Evolutionary conservation across 495 filamentous ascomycete species (phyloP).

Genomic region (Tuber indicum): DNA sequence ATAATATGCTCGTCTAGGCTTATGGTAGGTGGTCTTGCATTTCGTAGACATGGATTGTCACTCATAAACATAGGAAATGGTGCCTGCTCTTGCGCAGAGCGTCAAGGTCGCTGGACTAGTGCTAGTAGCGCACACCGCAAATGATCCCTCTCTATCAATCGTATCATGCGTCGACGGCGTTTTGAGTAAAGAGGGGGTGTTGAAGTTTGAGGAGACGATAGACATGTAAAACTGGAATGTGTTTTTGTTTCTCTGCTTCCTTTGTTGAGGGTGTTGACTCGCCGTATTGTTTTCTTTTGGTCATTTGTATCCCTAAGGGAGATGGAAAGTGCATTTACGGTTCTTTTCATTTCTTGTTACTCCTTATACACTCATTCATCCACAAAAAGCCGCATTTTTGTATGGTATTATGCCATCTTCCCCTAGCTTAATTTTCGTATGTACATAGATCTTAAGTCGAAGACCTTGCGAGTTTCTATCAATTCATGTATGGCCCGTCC

Average conservation of each 20-base stretch:
- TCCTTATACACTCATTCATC: background rate
- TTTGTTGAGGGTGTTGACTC: background rate
- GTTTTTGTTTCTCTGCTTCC: background rate
- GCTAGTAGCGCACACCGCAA: constrained; percentile 79
- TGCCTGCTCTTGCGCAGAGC: constrained; percentile 81
- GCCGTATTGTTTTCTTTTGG: background rate
- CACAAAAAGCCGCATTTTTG: constrained; percentile 1
- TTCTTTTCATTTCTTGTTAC: background rate
- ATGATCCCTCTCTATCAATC: constrained; percentile 39
- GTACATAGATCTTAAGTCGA: constrained; percentile 20
- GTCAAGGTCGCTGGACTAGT: constrained; percentile 92
- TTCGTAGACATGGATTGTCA: background rate
- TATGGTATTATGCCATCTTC: background rate
- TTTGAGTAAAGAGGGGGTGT: constrained; percentile 73
- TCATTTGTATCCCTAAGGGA: background rate
- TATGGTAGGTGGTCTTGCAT: constrained; percentile 56
- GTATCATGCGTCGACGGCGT: constrained; percentile 74
- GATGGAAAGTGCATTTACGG: background rate
- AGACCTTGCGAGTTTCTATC: background rate
- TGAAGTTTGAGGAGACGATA: constrained; percentile 89
- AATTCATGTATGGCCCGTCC: background rate
- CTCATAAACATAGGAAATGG: constrained; percentile 60
- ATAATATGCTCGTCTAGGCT: constrained; percentile 80
- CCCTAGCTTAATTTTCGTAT: constrained; percentile 11
- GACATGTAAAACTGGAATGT: constrained; percentile 59